Base-by-base conservation (phyloP, 2,329 filamentous ascomycete species). In the Teratosphaeria zuluensis region DNA sequence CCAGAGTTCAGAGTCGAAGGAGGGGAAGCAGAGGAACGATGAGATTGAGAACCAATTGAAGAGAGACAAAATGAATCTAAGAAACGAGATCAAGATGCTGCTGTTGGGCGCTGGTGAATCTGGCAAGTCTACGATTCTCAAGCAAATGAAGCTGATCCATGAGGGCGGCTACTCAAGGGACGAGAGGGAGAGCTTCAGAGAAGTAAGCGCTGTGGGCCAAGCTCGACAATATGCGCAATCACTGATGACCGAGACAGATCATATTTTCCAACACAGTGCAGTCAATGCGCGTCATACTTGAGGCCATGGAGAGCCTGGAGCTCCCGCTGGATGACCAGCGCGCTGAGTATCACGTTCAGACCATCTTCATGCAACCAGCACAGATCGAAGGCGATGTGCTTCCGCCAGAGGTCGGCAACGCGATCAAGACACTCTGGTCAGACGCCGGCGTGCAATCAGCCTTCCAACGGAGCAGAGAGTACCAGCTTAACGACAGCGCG, bases 51-150 rank as follows among this genome's bases (percentile, higher is more conserved):
- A 96, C 77, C 92, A 97, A 82, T 82, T 97, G 74, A 97, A 96
- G 85, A 85, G 90, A 76, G 94, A 99, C 75, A 95, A 95, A 80
- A 89, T 97, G 89, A 88, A 95, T 82, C 92, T 96, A 81, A 88
- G 92, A 71, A 99, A 99, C 70, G 94, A 99, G 80, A 99, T 99
- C 81, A 99, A 99, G 85, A 97, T 99, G 94, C 82, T 99, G 70
- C 84, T 99, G 71, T 87, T 99, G 71, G 94, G 94, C 82, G 94
- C 94, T 78, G 92, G 94, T 87, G 94, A 99, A 85, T 95, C 90
- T 67, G 90, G 90, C 76, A 95, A 95, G 78, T 95, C 90, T 59
- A 95, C 90, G 33, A 95, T 95, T 68, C 80, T 95, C 68, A 95
- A 95, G 79, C 90, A 95, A 81, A 95, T 95, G 90, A 99, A 97